Evolutionary conservation across 2,329 filamentous ascomycete genomes (phyloP), one percentile per base, ranked within the genome.

Genomic region (Whalleya microplaca): DNA sequence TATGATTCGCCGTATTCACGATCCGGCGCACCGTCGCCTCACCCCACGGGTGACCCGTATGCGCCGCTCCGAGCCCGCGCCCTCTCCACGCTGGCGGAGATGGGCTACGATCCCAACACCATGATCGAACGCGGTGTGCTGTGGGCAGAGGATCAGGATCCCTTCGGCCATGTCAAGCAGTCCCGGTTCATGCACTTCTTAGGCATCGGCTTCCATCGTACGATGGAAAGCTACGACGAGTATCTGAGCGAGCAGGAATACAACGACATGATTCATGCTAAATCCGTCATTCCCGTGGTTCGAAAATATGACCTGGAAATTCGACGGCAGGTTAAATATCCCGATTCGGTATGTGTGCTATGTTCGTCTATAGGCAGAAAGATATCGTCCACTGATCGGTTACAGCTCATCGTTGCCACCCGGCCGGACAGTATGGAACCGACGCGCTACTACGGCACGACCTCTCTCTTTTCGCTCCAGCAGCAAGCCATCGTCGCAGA

Each of bases 141-240:
- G 9, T 68, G 65, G 66, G 66, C 65, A 7, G 61, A 67, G 27
- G 54, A 69, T 23, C 65, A 69, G 27, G 67, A 67, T 45, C 66
- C 65, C 1, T 67, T 57, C 32, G 65, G 64, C 23, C 63, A 69
- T 41, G 63, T 69, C 10, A 68, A 62, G 59, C 62, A 69, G 1
- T 61, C 64, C 0, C 59, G 65, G 42, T 69, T 61, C 50, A 59
- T 62, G 60, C 56, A 63, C 19, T 69, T 63, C 43, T 16, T 68
- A 0, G 58, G 64, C n/a, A 47, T 55, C 1, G 63, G 60, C 45
- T 65, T 64, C 54, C 55, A 62, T 23, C 60, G 65, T 7, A 51
- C 62, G 9, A 61, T 67, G 61, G 65, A 68, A 45, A 61, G 65
- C 45, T 68, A 64, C 21, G 64, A 62, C 46, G 56, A 66, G 42